Evolutionary conservation across 139 green algal genomes (phyloP).

Genomic region (Picochlorum costavermella): DNA sequence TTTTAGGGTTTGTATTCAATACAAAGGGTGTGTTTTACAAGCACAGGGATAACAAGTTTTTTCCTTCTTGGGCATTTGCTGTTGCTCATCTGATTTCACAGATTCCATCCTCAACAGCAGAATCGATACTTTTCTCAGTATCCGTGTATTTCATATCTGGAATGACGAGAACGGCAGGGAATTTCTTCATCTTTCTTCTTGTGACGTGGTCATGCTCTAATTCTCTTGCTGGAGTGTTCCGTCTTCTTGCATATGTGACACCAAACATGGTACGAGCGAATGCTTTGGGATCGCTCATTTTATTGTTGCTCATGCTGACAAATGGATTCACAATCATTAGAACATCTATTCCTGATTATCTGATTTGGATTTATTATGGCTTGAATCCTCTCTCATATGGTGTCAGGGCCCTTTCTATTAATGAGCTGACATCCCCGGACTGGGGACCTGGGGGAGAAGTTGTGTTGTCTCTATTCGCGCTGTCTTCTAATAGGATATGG

Average conservation of each 20-base stretch:
- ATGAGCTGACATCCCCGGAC: constrained; percentile 15
- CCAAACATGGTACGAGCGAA: constrained; percentile 33
- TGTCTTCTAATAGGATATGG: constrained; percentile 41
- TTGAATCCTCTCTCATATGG: constrained; percentile 18
- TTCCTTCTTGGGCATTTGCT: constrained; percentile 38
- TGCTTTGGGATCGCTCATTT: constrained; percentile 6
- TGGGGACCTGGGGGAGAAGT: constrained; percentile 5
- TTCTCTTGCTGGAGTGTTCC: constrained; percentile 41
- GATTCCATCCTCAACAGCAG: constrained; percentile 46
- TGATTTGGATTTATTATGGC: constrained; percentile 20
- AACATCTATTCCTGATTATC: constrained; percentile 28
- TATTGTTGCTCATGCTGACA: background rate
- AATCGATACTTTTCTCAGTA: constrained; percentile 39
- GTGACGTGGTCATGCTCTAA: constrained; percentile 16
- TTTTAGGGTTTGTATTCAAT: constrained; percentile 43
- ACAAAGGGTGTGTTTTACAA: constrained; percentile 72
- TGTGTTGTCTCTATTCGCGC: constrained; percentile 37
- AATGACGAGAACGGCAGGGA: constrained; percentile 25
- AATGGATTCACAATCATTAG: constrained; percentile 59
- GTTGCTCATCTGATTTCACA: constrained; percentile 28
- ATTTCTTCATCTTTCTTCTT: constrained; percentile 36
- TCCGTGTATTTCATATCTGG: constrained; percentile 57
- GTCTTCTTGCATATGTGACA: constrained; percentile 37
- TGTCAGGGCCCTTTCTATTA: constrained; percentile 16
- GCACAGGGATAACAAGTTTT: constrained; percentile 66